Evolutionary conservation across 2,329 filamentous ascomycete genomes (phyloP), one percentile per base, ranked within the genome.

Genomic region (Fusarium proliferatum): DNA sequence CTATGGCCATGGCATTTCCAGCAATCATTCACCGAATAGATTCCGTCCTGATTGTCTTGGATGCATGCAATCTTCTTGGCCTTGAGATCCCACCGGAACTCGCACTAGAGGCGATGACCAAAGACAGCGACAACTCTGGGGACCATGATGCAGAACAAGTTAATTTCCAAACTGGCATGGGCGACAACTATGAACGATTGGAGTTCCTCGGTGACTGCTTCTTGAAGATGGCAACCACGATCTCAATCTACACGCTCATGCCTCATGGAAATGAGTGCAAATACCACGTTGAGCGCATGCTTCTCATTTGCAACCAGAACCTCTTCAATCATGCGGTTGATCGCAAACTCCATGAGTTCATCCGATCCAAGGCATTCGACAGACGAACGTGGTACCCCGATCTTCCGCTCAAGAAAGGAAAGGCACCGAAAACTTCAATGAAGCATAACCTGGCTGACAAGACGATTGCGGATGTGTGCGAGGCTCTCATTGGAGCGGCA

Each of bases 151-250:
- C 88, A 39, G 87, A 92, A 64, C 89, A 93, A 43, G 82, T 94
- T 59, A 93, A 95, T 74, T 91, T 95, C 52, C 93, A 95, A 76
- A 86, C 88, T 53, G 95, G 95, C 6, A 97, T 97, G 94, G 94
- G 95, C 3, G 92, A 92, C 43, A 98, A 98, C 76, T 99, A 99
- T 77, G 96, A 99, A 81, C 90, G 96, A 17, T 87, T 98, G 0
- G 96, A 99, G 78, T 97, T 98, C 67, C 87, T 98, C 5, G 96
- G 96, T 0, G 96, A 99, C 80, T 93, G 92, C 39, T 97, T 98
- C 78, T 86, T 99, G 67, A 99, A 99, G 82, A 96, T 98, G 91
- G 94, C 94, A 16, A 98, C 96, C 0, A 96, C 95, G 0, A 95
- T 99, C 60, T 91, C 95, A 1, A 86, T 97, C 1, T 98, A 93